phyloP scores from a whole-genome alignment of 2,329 filamentous ascomycete species.

The Verticillium longisporum region DNA sequence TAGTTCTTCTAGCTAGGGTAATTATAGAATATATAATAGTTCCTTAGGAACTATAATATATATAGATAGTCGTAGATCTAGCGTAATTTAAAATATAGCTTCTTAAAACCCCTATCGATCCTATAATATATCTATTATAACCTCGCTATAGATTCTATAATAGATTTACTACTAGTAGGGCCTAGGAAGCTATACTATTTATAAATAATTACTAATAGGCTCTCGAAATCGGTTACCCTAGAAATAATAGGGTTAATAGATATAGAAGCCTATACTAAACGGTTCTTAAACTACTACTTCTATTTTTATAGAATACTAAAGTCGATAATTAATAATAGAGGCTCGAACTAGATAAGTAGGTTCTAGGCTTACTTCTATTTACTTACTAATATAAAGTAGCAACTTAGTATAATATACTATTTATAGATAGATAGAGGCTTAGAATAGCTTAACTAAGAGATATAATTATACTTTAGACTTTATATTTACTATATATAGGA shows the following conservation, averaged over 20 bases:
- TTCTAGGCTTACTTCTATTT: constrained; percentile 2
- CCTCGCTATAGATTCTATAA: constrained; percentile 2
- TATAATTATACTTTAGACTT: not conserved
- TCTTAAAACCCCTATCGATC: too few relatives aligned
- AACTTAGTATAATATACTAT: too few relatives aligned
- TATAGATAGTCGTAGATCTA: too few relatives aligned
- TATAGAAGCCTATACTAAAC: not conserved
- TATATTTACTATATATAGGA: not conserved
- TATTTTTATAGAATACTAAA: not conserved
- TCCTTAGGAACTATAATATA: too few relatives aligned
- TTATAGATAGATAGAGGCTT: too few relatives aligned
- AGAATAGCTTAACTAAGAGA: too few relatives aligned
- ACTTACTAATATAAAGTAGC: too few relatives aligned
- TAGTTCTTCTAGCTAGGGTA: too few relatives aligned
- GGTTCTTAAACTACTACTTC: not conserved
- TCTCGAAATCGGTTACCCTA: not conserved
- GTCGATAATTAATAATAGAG: not conserved
- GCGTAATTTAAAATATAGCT: too few relatives aligned
- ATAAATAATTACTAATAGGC: not conserved
- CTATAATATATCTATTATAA: too few relatives aligned
- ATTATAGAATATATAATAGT: not conserved
- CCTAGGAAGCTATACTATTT: not conserved
- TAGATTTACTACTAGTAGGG: not conserved
- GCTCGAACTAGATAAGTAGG: not conserved
- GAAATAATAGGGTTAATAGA: not conserved